A percentile compares a stretch with the other conserved stretches of the same genome.
These are phyloP conservation scores for Cantharellus anzutake DNA, from an alignment of 768 basidiomycete species.

Conservation along the genomic window DNA sequence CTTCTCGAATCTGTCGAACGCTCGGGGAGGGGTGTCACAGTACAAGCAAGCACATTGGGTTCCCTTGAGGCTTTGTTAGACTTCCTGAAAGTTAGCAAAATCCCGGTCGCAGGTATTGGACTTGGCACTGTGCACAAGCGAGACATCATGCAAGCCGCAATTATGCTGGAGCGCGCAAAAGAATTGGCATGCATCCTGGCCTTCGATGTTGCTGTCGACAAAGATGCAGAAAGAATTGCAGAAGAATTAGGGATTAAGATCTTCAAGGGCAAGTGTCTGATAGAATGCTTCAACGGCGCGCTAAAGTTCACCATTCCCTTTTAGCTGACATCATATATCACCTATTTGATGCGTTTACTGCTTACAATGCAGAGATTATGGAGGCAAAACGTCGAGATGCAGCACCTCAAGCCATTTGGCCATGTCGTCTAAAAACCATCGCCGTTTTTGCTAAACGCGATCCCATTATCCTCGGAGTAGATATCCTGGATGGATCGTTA, in stretches of 20 bases:
- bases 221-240: slow-evolving; percentile 77
- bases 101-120: slow-evolving; percentile 92
- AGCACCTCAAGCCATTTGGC: slow-evolving; percentile 92
- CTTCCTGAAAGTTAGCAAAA: slow-evolving; percentile 88
- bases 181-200: slow-evolving; percentile 90
- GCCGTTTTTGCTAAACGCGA: slow-evolving; percentile 94
- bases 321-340: slow-evolving; percentile 98
- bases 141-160: slow-evolving; percentile 79
- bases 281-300: not conserved
- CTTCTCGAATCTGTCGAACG: slow-evolving; percentile 83
- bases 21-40: slow-evolving; percentile 90
- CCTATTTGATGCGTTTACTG: slow-evolving; percentile 88
- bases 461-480: slow-evolving; percentile 92
- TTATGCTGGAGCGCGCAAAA: slow-evolving; percentile 91
- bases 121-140: slow-evolving; percentile 95
- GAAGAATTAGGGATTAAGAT: slow-evolving; percentile 87
- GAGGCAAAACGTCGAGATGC: slow-evolving; percentile 88
- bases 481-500: slow-evolving; percentile 83
- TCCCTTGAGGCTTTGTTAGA: slow-evolving; percentile 92
- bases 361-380: slow-evolving; percentile 76
- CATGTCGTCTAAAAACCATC: slow-evolving; percentile 80
- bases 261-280: slow-evolving; percentile 60
- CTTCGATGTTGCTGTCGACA: slow-evolving; percentile 91
- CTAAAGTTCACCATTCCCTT: not conserved
- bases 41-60: slow-evolving; percentile 92